Base-by-base conservation (phyloP, 192 early-diverging fungal genomes). In the Gamsiella multidivaricata region DNA sequence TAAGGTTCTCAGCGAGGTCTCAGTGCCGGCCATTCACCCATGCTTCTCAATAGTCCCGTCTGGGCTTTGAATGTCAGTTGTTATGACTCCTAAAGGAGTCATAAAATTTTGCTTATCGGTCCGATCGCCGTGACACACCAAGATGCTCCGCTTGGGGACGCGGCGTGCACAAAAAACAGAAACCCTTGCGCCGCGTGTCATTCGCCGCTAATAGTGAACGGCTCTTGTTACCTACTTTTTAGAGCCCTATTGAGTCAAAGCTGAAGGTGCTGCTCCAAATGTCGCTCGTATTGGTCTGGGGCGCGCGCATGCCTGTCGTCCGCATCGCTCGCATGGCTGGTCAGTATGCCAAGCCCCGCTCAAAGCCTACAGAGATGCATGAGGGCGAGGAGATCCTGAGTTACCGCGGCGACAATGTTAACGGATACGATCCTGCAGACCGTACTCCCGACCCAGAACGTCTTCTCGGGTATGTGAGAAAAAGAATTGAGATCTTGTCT, bases 261-360 rank as follows among this genome's bases (percentile, higher is more conserved):
- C 88, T 99, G 34, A 98, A 98, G 83, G 93, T 99, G 9, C 80
- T 99, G 17, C 85, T 99, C 42, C 96, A 99, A 86, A 98, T 98
- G 96, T 96, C 94, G 25, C 85, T 99, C 41, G 96, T 98, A 37
- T 79, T 99, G 20, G 86, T 93, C 43, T 97, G 95, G 95, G 97
- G 97, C 47, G 92, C 92, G 43, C 88, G 96, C 22, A 94, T 93
- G 68, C 90, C 96, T 7, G 91, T 99, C 29, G 94, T 97, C 34
- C 90, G 97, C 50, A 97, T 99, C 67, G 97, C 95, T 25, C 92
- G 97, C 60, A 98, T 99, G 95, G 96, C 94, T 20, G 97, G 97
- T 3, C 96, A 99, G 83, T 99, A 99, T 82, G 97, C 97, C 49
- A 99, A 99, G 86, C 97, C 97, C 15, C 89, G 97, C 53, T 96